A percentile compares a stretch with the other conserved stretches of the same genome.
Evolutionary conservation across 768 basidiomycete genomes (phyloP).

Genomic region (Phaeotremella fagi): DNA sequence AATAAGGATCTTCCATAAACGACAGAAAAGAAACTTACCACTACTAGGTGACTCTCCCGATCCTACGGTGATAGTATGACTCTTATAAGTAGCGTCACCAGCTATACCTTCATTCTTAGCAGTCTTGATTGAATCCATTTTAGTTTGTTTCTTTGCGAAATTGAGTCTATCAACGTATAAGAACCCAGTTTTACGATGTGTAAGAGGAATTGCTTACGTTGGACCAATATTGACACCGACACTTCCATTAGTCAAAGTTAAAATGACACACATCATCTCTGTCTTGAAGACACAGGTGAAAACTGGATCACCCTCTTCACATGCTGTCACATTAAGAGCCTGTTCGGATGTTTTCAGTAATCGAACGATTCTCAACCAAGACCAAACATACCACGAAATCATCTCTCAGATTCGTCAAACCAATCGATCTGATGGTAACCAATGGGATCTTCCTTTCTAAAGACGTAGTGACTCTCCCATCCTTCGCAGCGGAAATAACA

Average conservation of each 20-base stretch:
- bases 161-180: slow-evolving; percentile 57
- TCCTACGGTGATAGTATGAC: slow-evolving; percentile 77
- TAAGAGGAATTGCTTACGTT: slow-evolving; percentile 57
- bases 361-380: neutral
- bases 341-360: slow-evolving; percentile 42
- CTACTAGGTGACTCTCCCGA: slow-evolving; percentile 83
- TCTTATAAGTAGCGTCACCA: slow-evolving; percentile 85
- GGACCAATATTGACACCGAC: slow-evolving; percentile 70
- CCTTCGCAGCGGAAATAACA: slow-evolving; percentile 59
- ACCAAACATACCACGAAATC: slow-evolving; percentile 79
- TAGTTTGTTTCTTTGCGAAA: slow-evolving; percentile 96
- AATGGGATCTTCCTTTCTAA: slow-evolving; percentile 86
- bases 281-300: slow-evolving; percentile 93
- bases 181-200: slow-evolving; percentile 3
- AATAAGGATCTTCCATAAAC: neutral
- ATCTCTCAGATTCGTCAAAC: slow-evolving; percentile 81
- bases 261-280: slow-evolving; percentile 74
- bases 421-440: slow-evolving; percentile 77
- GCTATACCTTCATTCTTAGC: slow-evolving; percentile 79
- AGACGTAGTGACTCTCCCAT: slow-evolving; percentile 58
- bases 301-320: slow-evolving; percentile 92
- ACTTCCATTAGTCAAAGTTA: slow-evolving; percentile 72
- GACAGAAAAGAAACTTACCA: slow-evolving; percentile 26
- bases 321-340: slow-evolving; percentile 70
- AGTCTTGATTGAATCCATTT: slow-evolving; percentile 78